Evolutionary conservation across 1,284 basidiomycete species (phyloP), one percentile per base, ranked within the genome.

Genomic region (Cryptococcus hybrid): DNA sequence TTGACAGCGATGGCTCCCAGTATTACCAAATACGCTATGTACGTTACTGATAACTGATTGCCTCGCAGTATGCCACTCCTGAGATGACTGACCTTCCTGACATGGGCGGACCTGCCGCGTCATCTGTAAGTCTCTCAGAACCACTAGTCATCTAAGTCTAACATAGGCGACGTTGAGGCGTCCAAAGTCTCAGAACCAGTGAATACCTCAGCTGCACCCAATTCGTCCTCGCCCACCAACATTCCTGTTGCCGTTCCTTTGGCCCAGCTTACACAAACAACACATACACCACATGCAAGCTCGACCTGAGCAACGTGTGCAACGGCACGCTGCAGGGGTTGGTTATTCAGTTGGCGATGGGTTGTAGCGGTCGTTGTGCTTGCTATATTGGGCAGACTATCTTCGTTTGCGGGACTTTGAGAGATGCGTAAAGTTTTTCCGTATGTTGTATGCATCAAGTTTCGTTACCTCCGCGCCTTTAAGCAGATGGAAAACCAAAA

Each of bases 31-130:
- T 34, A 12, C 6, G 6, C 37, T 3, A 52, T 30, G 30, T 30
- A 30, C 30, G 30, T 30, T 30, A 30, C 50, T 57, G 45, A 57
- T 48, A 4, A 6, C 34, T 40, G 37, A 36, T 39, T 30, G 30
- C 30, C 30, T 30, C 30, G 30, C 69, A 92, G 88, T 88, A 88
- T 67, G 88, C 87, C 69, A 82, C 83, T 38, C 81, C 85, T 11
- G 76, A 79, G 35, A 82, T 84, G 70, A 86, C 82, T 52, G 86
- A 90, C 69, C 78, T 92, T 18, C 91, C 91, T 1, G 93, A 93
- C 78, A 94, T 94, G 91, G 91, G 88, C 38, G 55, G 65, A 18
- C 62, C 65, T 24, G 51, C 61, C 30, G 35, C 60, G 24, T 55
- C 66, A 7, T 36, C 50, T 39, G 66, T 67, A 57, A 62, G 66